Evolutionary conservation across 306 rosid species (phyloP), one percentile per base, ranked within the genome.

Genomic region (Citrullus colocynthis): DNA sequence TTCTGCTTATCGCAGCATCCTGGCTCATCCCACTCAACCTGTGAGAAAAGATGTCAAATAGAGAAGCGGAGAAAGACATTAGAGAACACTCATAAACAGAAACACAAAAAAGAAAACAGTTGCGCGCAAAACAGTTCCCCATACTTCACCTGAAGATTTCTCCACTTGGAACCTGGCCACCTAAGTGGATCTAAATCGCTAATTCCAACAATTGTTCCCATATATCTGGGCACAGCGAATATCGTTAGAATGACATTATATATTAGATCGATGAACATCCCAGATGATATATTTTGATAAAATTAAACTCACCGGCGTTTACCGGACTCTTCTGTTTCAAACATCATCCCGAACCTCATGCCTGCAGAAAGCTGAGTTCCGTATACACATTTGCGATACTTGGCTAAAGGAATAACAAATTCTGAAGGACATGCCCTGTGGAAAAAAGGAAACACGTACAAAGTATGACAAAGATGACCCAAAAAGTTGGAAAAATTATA

Each of bases 291-390:
- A 49, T 34, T 55, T 11, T 3, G 16, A 57, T 3, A 75, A 67
- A 16, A 28, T 37, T 18, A 57, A 84, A 77, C 79, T 80, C 90
- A 96, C 99, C 99, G 90, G 82, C 98, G 96, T 86, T 96, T 96
- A 55, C 98, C 83, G 5, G 99, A 96, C 83, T 96, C 99, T 79
- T 96, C 99, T 11, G 99, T 96, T 89, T 96, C 99, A 84, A 96
- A 96, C 99, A 96, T 93, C 99, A 96, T 96, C 67, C 99, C 99
- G 70, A 92, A 96, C 85, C 99, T 96, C 98, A 96, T 96, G 74
- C 99, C 99, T 75, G 83, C 93, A 6, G 99, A 92, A 45, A 91
- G 86, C 39, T 91, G 99, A 11, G 91, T 92, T 32, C 93, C 98
- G 79, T 83, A 96, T 24, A 89, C 90, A 79, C 97, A 82, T 84